Evolutionary conservation across 768 basidiomycete species (phyloP), one percentile per base, ranked within the genome.

Genomic region (Mrakia blollopis): DNA sequence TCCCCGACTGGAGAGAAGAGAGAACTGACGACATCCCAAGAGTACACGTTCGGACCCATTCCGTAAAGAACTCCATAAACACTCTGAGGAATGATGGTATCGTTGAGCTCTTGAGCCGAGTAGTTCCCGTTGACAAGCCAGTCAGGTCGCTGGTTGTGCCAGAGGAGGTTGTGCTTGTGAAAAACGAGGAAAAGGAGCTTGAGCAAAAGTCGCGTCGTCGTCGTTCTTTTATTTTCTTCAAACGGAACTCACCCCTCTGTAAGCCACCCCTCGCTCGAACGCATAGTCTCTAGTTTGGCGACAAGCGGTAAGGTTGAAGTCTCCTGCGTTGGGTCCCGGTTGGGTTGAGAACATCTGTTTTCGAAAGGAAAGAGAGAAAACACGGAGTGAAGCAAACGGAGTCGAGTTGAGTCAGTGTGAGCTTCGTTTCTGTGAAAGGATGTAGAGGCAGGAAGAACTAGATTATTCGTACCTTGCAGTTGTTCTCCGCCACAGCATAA

Each of bases 101-200:
- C 52, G 50, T 54, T 72, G 6, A 72, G 52, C 28, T 72, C 71
- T 8, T 72, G 50, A 13, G 30, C 32, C 10, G 30, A 37, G 32
- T 54, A 57, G 30, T 32, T 54, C 1, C 52, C 54, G 52, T 72
- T 72, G 32, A 60, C 32, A 4, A 72, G 35, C 52, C 50, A 72
- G 9, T 54, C 32, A 18, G 71, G 71, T 18, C 71, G 14, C 35
- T 72, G 71, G 35, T 13, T 35, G 52, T 72, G 71, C 71, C 71
- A 72, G 1, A 72, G 30, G 9, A 35, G 16, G 21, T 72, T 72
- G 23, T 72, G 52, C 41, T n/a, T 28, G 8, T 1, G 11, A 39
- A 28, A 3, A 1, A 23, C 16, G 21, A 39, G 13, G 3, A 5
- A 23, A 69, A 44, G 67, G 67, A 1, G n/a, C n/a, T 5, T 21